Evolutionary conservation across 371 early-diverging fungal species (phyloP), one percentile per base, ranked within the genome.

Genomic region (Nematocida ironsii): DNA sequence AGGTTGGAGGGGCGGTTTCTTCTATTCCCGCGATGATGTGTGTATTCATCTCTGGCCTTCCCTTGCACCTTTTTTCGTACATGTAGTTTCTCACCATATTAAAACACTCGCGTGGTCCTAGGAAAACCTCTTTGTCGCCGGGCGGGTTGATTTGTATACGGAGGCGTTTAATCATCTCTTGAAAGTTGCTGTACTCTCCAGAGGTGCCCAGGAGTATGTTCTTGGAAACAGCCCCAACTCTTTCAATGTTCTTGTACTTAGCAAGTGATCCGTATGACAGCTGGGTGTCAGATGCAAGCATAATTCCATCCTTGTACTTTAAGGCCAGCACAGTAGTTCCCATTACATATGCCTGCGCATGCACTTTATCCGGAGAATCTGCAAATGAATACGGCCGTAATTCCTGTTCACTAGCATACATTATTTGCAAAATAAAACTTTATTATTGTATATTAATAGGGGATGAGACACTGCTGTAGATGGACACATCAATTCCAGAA

Each of bases 21-120:
- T 93, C 88, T 44, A 92, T 80, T 42, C 97, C 97, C 50, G 92
- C 97, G 62, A 97, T 91, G 44, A 95, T 90, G 68, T 93, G 90
- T 54, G 91, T 89, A 89, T 96, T 94, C 94, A 95, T 95, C 66
- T 96, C 90, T 47, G 97, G 98, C 86, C 95, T 91, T 76, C 93
- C 87, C 86, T 94, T 91, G 86, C 90, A 91, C 83, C 98, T 90
- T 85, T 95, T 90, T 82, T 89, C 88, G 89, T 98, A 98, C 94
- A 97, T 92, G 73, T 95, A 90, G 64, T 85, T 74, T 58, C 84
- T 85, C 3, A 86, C n/a, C 18, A 86, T 60, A 56, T 84, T 85
- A 68, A 78, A 74, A 62, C 83, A 86, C 39, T 84, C 85, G 18
- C 66, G 66, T 20, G 86, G 71, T 62, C 73, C 73, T 16, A 86